phyloP scores from a whole-genome alignment of 129 eudicot species.

The Tagetes patula region DNA sequence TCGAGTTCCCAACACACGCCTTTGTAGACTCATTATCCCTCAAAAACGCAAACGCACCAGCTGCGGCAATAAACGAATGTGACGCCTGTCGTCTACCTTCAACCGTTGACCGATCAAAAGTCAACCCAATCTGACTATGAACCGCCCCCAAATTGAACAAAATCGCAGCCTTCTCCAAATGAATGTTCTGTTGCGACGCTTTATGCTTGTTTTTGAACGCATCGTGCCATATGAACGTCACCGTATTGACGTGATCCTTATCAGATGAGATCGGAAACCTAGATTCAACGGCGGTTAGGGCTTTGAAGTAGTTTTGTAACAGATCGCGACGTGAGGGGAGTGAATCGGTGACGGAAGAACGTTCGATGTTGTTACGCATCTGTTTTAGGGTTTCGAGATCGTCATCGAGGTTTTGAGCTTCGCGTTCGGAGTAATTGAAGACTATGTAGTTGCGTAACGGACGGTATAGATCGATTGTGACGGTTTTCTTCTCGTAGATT shows the following conservation, averaged over 20 bases:
- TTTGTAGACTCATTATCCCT: conserved; percentile 78
- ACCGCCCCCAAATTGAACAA: conserved; percentile 93
- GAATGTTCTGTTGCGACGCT: conserved; percentile 78
- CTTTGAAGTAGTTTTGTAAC: conserved; percentile 64
- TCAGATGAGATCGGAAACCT: conserved; percentile 87
- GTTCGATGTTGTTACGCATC: conserved; percentile 58
- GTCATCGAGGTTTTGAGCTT: conserved; percentile 91
- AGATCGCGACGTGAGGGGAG: conserved; percentile 80
- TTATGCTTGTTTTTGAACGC: conserved; percentile 71
- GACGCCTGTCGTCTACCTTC: conserved; percentile 87
- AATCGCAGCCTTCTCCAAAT: conserved; percentile 88
- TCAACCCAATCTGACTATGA: conserved; percentile 79
- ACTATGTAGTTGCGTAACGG: conserved; percentile 90
- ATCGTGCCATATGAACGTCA: conserved; percentile 85
- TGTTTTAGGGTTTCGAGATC: conserved; percentile 83
- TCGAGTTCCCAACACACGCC: conserved; percentile 71
- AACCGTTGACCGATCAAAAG: conserved; percentile 61
- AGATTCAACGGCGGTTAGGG: conserved; percentile 77
- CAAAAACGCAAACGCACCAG: conserved; percentile 83
- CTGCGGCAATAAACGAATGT: conserved; percentile 77
- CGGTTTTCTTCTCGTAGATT: conserved; percentile 83
- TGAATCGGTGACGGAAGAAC: conserved; percentile 48
- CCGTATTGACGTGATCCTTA: conserved; percentile 66
- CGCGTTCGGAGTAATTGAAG: conserved; percentile 88
- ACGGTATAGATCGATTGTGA: conserved; percentile 67